These are phyloP conservation scores for Arabis alpina DNA, from an alignment of 345 rosid species.

Conservation along the genomic window DNA sequence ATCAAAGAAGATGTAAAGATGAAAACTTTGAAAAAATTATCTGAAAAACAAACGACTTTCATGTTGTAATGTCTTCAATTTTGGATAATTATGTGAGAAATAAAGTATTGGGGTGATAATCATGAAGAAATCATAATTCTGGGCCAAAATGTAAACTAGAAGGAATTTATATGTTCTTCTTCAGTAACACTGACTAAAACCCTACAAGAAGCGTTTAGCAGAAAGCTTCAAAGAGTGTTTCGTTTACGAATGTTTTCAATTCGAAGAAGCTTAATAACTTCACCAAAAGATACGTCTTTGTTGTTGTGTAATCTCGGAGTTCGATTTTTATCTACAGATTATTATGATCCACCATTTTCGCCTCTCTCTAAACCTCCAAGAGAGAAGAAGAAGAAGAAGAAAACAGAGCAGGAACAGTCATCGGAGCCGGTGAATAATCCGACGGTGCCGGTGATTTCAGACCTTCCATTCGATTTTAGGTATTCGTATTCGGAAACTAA, in stretches of 20 bases:
- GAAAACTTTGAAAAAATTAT: conserved; percentile 50
- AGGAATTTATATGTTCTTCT: not conserved
- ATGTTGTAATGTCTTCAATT: conserved; percentile 24
- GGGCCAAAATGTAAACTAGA: conserved; percentile 15
- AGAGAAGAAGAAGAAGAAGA: conserved; percentile 30
- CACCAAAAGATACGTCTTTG: conserved; percentile 15
- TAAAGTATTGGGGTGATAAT: not conserved
- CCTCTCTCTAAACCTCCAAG: conserved; percentile 30
- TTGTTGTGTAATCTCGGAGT: conserved; percentile 20
- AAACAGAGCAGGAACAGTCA: conserved; percentile 20
- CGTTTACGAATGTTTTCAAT: conserved; percentile 35
- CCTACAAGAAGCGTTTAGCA: not conserved
- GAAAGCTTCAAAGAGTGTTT: conserved; percentile 7
- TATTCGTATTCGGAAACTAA: conserved; percentile 80
- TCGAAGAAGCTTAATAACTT: conserved; percentile 34
- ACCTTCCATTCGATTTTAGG: conserved; percentile 83
- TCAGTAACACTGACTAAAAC: no score
- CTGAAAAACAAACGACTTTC: conserved; percentile 21
- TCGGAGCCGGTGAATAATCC: conserved; percentile 20
- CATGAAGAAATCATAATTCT: not conserved
- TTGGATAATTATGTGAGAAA: not conserved
- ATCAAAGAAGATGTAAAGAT: conserved; percentile 69
- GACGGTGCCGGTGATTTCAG: conserved; percentile 45
- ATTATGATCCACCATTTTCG: conserved; percentile 46
- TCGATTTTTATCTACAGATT: conserved; percentile 41